Base-by-base conservation (phyloP, 331 rosid genomes). In the Rhamnella rubrinervis region DNA sequence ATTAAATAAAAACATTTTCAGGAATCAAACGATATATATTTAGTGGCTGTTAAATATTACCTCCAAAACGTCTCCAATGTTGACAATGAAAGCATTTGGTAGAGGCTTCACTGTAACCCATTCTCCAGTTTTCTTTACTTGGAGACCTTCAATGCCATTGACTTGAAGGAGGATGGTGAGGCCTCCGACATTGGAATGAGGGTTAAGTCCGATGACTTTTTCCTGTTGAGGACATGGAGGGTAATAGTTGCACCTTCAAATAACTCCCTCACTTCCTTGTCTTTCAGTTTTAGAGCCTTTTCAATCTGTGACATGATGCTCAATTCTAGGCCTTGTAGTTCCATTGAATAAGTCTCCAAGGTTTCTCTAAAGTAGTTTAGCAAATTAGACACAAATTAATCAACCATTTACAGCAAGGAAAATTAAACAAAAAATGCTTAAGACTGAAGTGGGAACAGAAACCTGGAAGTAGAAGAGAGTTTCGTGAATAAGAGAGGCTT, bases 41-140 rank as follows among this genome's bases (percentile, higher is more conserved):
- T 23, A 23, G 23, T 23, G 23, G 23, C 23, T 23, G 23, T 23
- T 23, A 23, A 23, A 23, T 23, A 23, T 23, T 23, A 23, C 81
- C 84, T 80, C 84, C 17, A 80, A 14, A 21, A 39, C 21, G 57
- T 75, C 84, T 8, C 81, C 84, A 17, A 80, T 9, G 64, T 80
- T 80, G 55, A 80, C 49, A 26, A 75, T 66, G 39, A 71, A 75
- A 6, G 84, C 84, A 66, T 75, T 35, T 18, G 81, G 78, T 1
- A 71, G 75, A 1, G 84, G 81, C n/a, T 49, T 75, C 3, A 80
- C 78, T 17, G 72, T 56, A 59, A 71, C 55, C 84, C 77, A 80
- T 25, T 47, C 47, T 5, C 68, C 84, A 31, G 71, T 64, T 31
- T 80, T 80, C 75, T 51, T 80, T 9, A 80, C 46, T 41, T 75